Evolutionary conservation across 805 yeast species (phyloP).

Genomic region (Ogataea corticis): DNA sequence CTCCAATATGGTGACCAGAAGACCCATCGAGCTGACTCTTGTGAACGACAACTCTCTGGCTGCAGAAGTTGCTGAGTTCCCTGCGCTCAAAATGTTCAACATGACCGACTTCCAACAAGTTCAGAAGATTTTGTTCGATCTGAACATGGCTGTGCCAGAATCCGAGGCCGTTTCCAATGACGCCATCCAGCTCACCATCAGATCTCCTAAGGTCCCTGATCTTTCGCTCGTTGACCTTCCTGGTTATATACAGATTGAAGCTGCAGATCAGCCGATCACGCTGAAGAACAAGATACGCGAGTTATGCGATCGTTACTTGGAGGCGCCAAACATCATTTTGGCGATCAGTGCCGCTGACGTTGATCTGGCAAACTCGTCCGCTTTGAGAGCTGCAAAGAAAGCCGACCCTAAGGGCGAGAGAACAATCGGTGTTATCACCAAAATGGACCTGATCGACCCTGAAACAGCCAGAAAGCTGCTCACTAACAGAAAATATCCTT

Average conservation of each 20-base stretch:
- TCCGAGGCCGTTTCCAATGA: slow-evolving; percentile 86
- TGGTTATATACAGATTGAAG: slow-evolving; percentile 95
- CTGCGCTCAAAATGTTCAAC: slow-evolving; percentile 79
- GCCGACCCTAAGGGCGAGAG: slow-evolving; percentile 95
- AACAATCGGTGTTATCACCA: slow-evolving; percentile 95
- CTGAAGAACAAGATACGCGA: slow-evolving; percentile 76
- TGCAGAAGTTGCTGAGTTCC: slow-evolving; percentile 90
- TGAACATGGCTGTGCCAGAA: slow-evolving; percentile 90
- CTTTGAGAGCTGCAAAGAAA: slow-evolving; percentile 81
- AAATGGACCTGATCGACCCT: slow-evolving; percentile 86
- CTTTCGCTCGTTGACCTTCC: slow-evolving; percentile 93
- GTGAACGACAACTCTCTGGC: slow-evolving; percentile 80
- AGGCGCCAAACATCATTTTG: slow-evolving; percentile 88
- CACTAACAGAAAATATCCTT: slow-evolving; percentile 80
- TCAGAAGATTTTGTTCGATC: slow-evolving; percentile 80
- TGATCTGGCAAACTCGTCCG: slow-evolving; percentile 94
- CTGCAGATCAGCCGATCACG: slow-evolving; percentile 91
- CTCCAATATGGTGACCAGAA: slow-evolving; percentile 94
- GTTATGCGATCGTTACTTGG: slow-evolving; percentile 82
- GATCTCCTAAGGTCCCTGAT: slow-evolving; percentile 90
- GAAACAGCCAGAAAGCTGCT: slow-evolving; percentile 66
- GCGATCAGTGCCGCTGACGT: slow-evolving; percentile 99
- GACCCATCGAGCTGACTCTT: slow-evolving; percentile 94
- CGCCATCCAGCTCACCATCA: slow-evolving; percentile 89
- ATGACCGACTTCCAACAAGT: slow-evolving; percentile 87